phyloP scores from a whole-genome alignment of 257 asterid genomes.

The Solanum lycopersicoides region DNA sequence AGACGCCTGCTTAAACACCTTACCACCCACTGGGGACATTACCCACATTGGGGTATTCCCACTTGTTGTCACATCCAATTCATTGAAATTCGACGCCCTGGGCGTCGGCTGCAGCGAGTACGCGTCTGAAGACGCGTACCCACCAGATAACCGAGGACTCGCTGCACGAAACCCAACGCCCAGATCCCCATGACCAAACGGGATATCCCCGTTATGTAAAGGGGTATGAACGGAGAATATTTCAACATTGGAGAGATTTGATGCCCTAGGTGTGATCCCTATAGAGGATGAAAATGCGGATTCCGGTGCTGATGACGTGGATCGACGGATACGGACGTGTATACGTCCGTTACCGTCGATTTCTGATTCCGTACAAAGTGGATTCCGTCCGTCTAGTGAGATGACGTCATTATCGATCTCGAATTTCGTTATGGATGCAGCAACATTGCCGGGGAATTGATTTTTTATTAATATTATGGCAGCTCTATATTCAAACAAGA shows the following conservation, averaged over 20 bases:
- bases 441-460: slow-evolving; percentile 54
- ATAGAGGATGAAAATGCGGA: slow-evolving; percentile 35
- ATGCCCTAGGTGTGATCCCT: slow-evolving; percentile 55
- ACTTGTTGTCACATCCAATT: slow-evolving; percentile 30
- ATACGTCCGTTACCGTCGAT: slow-evolving; percentile 42
- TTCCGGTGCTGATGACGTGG: slow-evolving; percentile 39
- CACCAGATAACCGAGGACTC: slow-evolving; percentile 52
- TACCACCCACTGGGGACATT: slow-evolving; percentile 19
- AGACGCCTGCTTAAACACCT: slow-evolving; percentile 29
- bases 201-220: slow-evolving; percentile 12
- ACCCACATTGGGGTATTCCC: slow-evolving; percentile 15
- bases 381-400: slow-evolving; percentile 67
- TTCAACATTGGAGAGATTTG: slow-evolving; percentile 54
- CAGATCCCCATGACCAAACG: slow-evolving; percentile 1
- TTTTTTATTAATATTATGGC: slow-evolving; percentile 45
- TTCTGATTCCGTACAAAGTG: slow-evolving; percentile 61
- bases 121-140: slow-evolving; percentile 58
- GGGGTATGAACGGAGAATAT: slow-evolving; percentile 53
- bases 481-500: slow-evolving; percentile 71
- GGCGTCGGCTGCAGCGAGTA: slow-evolving; percentile 77
- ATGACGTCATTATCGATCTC: slow-evolving; percentile 55
- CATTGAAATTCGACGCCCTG: slow-evolving; percentile 49
- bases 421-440: slow-evolving; percentile 46
- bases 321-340: slow-evolving; percentile 60
- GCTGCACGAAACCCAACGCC: slow-evolving; percentile 40